phyloP scores from a whole-genome alignment of 768 basidiomycete species.

The Suillus fuscotomentosus region DNA sequence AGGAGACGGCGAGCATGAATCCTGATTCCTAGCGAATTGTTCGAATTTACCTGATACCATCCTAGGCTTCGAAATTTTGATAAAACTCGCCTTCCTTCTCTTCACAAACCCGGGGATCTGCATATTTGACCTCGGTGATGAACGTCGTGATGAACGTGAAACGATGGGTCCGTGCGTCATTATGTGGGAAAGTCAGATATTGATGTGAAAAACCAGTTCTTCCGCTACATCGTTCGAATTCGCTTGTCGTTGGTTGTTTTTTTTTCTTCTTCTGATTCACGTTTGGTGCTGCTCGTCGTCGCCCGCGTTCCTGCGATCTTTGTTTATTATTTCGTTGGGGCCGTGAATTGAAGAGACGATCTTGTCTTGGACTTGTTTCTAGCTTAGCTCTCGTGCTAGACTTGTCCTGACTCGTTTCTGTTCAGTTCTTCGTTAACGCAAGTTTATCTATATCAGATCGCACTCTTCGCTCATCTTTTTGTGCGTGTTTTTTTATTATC shows the following conservation, averaged over 20 bases:
- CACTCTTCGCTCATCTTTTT: conserved; percentile 5
- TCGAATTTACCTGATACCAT: not conserved
- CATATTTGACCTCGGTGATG: not conserved
- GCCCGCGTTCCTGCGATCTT: conserved; percentile 3
- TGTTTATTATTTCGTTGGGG: conserved; percentile 5
- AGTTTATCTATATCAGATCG: conserved; percentile 7
- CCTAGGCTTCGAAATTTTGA: not conserved
- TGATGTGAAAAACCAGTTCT: conserved; percentile 3
- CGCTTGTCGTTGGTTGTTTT: conserved; percentile 3
- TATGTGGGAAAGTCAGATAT: conserved; percentile 5
- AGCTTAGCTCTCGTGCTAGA: conserved; percentile 1
- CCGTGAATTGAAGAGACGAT: conserved; percentile 5
- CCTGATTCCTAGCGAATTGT: not conserved
- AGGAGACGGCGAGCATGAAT: not conserved
- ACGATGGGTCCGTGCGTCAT: conserved; percentile 1
- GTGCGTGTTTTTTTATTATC: conserved; percentile 5
- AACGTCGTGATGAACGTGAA: not conserved
- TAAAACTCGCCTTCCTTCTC: not conserved
- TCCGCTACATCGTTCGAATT: not conserved
- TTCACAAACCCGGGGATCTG: not conserved
- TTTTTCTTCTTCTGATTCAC: conserved; percentile 6
- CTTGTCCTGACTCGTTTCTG: not conserved
- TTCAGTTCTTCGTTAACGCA: conserved; percentile 5
- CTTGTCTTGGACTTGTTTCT: conserved; percentile 1
- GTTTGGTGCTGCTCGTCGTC: conserved; percentile 1